Base-by-base conservation (phyloP, 164 flowering plant genomes). In the Stephania yunnanensis region DNA sequence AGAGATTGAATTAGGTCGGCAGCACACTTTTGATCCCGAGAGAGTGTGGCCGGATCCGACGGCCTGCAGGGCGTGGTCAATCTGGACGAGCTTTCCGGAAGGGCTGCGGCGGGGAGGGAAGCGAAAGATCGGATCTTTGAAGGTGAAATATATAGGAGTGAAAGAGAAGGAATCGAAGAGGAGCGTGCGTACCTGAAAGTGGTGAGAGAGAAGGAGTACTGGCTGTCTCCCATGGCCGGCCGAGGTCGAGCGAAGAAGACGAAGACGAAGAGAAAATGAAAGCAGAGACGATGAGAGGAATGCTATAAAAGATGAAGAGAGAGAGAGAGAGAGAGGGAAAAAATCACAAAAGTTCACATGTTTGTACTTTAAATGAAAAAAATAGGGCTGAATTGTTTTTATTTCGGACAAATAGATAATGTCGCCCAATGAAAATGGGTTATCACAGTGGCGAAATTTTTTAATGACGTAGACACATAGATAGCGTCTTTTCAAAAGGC, bases 31-130 rank as follows among this genome's bases (percentile, higher is more conserved):
- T 95, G 70, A 95, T 95, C 5, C 99, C 99, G 0, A 95, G 80
- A 64, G 99, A 95, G 99, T 95, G 77, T 95, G 99, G 13, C 99
- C 99, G 1, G 99, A 95, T 73, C 99, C 99, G 66, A 95, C 99
- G 0, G 99, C 99, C 22, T 94, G 92, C 46, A 95, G 77, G 36
- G 99, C 99, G 76, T 95, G 94, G 68, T 93, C 99, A 77, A 95
- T 95, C 88, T 95, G 99, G 69, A 95, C 99, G 42, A 95, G 95
- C 88, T 95, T 95, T 12, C 99, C 99, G 1, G 99, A 92, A 78
- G 99, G 99, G 82, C 98, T 93, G 85, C 50, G 44, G n/a, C 66
- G 19, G 66, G 20, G 66, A 36, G 42, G 3, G 42, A 36, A 36
- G 42, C 42, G 42, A 36, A 61, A 61, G 25, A 71, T 48, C 69